A percentile compares a stretch with the other conserved stretches of the same genome.
These are phyloP conservation scores for Leccinum ochraceum DNA, from an alignment of 768 basidiomycete genomes.

Conservation along the genomic window DNA sequence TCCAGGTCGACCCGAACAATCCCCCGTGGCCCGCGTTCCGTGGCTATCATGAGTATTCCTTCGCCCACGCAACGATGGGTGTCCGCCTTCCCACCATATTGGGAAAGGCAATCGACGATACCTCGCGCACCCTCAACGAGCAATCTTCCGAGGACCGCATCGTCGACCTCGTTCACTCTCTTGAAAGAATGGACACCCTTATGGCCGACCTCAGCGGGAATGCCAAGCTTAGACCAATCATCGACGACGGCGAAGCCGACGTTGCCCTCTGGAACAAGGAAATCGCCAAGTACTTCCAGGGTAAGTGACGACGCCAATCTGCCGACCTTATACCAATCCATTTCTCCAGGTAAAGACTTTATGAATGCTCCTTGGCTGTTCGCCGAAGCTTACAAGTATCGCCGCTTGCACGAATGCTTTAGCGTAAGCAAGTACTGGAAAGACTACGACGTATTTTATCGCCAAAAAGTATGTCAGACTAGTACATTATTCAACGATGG, in stretches of 20 bases:
- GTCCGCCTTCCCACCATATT: conserved; percentile 94
- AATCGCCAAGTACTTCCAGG: conserved; percentile 92
- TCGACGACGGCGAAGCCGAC: conserved; percentile 90
- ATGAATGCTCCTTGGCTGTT: conserved; percentile 98
- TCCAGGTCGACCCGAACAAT: conserved; percentile 77
- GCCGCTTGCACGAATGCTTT: conserved; percentile 91
- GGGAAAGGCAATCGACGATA: conserved; percentile 93
- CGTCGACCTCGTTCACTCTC: conserved; percentile 81
- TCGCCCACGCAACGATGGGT: conserved; percentile 93
- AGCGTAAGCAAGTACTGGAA: conserved; percentile 88
- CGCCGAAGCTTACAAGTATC: conserved; percentile 93
- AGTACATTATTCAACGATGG: not conserved
- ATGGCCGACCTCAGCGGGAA: conserved; percentile 87
- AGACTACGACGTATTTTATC: conserved; percentile 92
- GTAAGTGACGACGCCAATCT: conserved; percentile 37
- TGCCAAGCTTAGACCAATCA: conserved; percentile 80
- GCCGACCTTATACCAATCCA: not conserved
- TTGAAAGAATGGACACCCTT: conserved; percentile 86
- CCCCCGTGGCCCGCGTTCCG: conserved; percentile 82
- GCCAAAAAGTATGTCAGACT: conserved; percentile 68
- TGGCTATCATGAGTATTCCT: conserved; percentile 80
- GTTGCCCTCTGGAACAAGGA: conserved; percentile 97
- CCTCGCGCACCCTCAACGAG: conserved; percentile 84
- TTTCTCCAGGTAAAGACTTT: conserved; percentile 70
- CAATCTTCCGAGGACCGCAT: conserved; percentile 81